Evolutionary conservation across 2,329 filamentous ascomycete species (phyloP), one percentile per base, ranked within the genome.

Genomic region (Scytalidium sp.): DNA sequence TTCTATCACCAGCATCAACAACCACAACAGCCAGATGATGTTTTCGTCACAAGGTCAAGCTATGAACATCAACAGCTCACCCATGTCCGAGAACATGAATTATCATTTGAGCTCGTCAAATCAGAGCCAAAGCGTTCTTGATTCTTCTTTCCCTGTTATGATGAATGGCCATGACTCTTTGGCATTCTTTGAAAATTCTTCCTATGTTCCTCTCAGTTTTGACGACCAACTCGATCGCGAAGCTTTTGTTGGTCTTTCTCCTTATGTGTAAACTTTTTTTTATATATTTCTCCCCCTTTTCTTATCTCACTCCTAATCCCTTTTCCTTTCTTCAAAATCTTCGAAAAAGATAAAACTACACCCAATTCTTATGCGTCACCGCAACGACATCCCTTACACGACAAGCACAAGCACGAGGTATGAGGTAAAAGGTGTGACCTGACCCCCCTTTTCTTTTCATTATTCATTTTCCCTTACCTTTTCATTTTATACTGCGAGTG

Each of bases 111-210:
- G 22, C 21, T 36, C 44, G 19, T 49, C 52, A 15, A 50, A 50
- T 56, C 59, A 59, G 52, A 55, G 50, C 41, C 19, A 8, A 3
- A 51, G 43, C 25, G 32, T 10, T 4, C 58, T 62, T 54, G 45
- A 57, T 49, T 45, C 32, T 51, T 56, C 56, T 50, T 49, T 55
- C 52, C 46, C 46, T 22, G 41, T 50, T 46, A 41, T 44, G 15
- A 43, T 47, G 47, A 51, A 48, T 42, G 19, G 41, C 51, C 56
- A 57, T 54, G 56, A 58, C 46, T 47, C 41, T 40, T 39, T 55
- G 50, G 52, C 53, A 49, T 39, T 61, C 51, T 54, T 49, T 43
- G 49, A 60, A 44, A 20, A 50, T 51, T 23, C 56, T 50, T 54
- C 50, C 45, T 50, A 46, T 50, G 25, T 52, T 44, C 47, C 53